Evolutionary conservation across 129 eudicot genomes (phyloP).

Genomic region (Flaveria robusta): DNA sequence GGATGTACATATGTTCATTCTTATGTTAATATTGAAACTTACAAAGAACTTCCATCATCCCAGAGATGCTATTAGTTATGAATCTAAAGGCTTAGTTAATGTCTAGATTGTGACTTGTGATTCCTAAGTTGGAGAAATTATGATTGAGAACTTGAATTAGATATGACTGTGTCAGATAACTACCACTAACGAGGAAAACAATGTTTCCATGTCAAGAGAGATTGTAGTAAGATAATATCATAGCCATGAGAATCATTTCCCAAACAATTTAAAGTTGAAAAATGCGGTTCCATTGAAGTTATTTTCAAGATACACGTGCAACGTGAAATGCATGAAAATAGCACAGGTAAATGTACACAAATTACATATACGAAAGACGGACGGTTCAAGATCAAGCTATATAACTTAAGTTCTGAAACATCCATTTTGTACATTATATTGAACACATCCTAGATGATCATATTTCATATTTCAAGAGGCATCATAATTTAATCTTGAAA

Average conservation of each 20-base stretch:
- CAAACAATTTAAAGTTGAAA: neutral
- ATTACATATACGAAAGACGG: neutral
- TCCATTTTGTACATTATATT: constrained; percentile 54
- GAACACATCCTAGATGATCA: constrained; percentile 42
- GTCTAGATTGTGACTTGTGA: neutral
- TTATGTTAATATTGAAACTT: no score
- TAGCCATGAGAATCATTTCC: neutral
- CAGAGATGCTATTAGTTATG: neutral
- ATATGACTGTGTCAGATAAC: neutral
- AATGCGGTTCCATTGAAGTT: neutral
- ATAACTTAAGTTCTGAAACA: constrained; percentile 46
- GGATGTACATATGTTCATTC: neutral
- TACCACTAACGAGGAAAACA: neutral
- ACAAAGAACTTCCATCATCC: neutral
- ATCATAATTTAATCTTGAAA: constrained; percentile 28
- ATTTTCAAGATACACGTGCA: neutral
- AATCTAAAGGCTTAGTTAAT: neutral
- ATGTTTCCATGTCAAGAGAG: neutral
- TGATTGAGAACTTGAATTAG: no score
- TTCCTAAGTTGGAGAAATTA: no score
- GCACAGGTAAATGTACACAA: neutral
- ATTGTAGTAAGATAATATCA: no score
- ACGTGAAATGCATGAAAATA: neutral
- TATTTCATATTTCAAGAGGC: constrained; percentile 25
- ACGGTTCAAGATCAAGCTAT: constrained; percentile 18